Conservation (phyloP, 805 yeast genomes). For the Candida dajiaensis region DNA sequence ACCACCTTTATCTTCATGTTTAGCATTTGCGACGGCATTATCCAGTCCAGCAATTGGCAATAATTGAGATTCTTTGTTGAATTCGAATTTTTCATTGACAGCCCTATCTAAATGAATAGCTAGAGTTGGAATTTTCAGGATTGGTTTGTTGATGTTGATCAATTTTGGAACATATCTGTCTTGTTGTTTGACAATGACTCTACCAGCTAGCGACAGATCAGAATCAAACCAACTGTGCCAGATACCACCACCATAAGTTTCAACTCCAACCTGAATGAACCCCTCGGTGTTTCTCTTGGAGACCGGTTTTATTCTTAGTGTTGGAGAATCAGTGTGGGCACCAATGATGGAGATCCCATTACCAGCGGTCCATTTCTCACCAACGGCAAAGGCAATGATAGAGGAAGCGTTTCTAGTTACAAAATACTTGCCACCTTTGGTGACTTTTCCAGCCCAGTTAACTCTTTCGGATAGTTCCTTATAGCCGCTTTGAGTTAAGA, state of each 20-base stretch:
- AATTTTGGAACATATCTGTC: constrained; percentile 53
- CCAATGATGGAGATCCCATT: constrained; percentile 86
- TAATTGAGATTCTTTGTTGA: constrained; percentile 82
- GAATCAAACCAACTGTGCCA: constrained; percentile 98
- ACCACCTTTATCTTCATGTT: constrained; percentile 20
- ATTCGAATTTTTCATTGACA: constrained; percentile 73
- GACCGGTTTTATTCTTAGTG: constrained; percentile 81
- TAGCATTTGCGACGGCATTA: constrained; percentile 26
- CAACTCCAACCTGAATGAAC: constrained; percentile 86
- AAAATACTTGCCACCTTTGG: constrained; percentile 61
- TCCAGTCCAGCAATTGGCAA: constrained; percentile 77
- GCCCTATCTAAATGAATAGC: constrained; percentile 88
- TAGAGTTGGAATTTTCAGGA: constrained; percentile 86
- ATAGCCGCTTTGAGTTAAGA: constrained; percentile 60
- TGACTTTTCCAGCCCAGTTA: constrained; percentile 55
- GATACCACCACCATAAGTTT: constrained; percentile 91
- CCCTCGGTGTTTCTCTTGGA: constrained; percentile 69
- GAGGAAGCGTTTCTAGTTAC: constrained; percentile 90
- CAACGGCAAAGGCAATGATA: constrained; percentile 80
- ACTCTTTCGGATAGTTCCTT: constrained; percentile 65
- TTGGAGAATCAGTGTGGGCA: constrained; percentile 95
- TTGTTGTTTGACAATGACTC: constrained; percentile 61
- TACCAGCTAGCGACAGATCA: constrained; percentile 85
- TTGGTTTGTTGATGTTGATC: constrained; percentile 75
- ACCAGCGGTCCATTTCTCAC: constrained; percentile 65